Percentiles rank a stretch among this genome's conserved stretches.
Evolutionary conservation across 1,284 basidiomycete genomes (phyloP).

Genomic region (Macrocybe sp.): DNA sequence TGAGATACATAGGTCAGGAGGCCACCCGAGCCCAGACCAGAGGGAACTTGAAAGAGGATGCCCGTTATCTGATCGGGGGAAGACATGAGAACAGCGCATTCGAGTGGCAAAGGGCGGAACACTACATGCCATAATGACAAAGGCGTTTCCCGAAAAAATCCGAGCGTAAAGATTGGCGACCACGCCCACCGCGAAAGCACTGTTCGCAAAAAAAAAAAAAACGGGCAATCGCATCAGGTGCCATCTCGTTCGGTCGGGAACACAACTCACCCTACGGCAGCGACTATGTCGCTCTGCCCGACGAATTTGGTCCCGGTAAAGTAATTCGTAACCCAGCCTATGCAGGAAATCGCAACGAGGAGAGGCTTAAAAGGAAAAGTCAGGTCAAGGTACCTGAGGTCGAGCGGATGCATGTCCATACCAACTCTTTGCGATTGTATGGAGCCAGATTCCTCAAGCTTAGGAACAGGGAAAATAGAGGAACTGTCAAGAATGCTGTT

Average conservation of each 20-base stretch:
- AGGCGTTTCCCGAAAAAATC: slow-evolving; percentile 74
- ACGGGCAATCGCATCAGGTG: slow-evolving; percentile 2
- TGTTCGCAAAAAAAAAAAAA: slow-evolving; percentile 18
- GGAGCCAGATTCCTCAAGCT: slow-evolving; percentile 78
- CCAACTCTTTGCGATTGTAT: slow-evolving; percentile 67
- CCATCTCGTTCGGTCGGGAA: not conserved
- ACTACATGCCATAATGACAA: slow-evolving; percentile 64
- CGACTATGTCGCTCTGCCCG: slow-evolving; percentile 69
- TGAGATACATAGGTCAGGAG: slow-evolving; percentile 72
- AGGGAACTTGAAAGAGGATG: slow-evolving; percentile 85
- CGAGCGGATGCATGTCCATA: slow-evolving; percentile 22
- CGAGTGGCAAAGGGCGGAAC: not conserved
- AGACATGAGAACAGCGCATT: not conserved
- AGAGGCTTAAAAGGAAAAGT: slow-evolving; percentile 37
- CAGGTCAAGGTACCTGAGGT: not conserved
- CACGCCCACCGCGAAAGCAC: slow-evolving; percentile 81
- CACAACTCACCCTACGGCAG: slow-evolving; percentile 54
- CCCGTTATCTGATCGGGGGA: slow-evolving; percentile 54
- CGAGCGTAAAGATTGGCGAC: slow-evolving; percentile 82
- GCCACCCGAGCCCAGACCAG: slow-evolving; percentile 80
- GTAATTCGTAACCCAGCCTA: slow-evolving; percentile 79
- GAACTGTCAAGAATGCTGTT: slow-evolving; percentile 76
- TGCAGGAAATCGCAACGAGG: slow-evolving; percentile 63
- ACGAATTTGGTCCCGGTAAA: slow-evolving; percentile 64
- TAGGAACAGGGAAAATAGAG: slow-evolving; percentile 70